phyloP scores from a whole-genome alignment of 2,329 filamentous ascomycete species.

The Waltergamsia citrina region DNA sequence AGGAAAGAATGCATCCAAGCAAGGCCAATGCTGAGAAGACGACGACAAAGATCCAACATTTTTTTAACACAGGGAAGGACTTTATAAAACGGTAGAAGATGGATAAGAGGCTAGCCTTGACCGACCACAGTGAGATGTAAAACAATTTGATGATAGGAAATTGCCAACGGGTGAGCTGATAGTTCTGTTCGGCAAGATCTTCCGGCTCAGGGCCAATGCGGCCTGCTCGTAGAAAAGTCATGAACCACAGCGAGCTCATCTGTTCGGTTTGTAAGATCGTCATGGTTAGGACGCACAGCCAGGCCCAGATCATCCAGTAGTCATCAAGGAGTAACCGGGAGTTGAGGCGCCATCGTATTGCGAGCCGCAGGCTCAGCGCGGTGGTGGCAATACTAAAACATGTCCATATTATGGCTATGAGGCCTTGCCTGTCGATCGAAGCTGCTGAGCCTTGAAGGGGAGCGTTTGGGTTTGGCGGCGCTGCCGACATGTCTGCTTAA shows the following conservation, averaged over 20 bases:
- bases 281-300: constrained; percentile 13
- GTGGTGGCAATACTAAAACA: constrained; percentile 15
- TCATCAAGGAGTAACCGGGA: constrained; percentile 13
- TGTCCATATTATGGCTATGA: constrained; percentile 18
- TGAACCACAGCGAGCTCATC: constrained; percentile 10
- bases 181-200: not conserved
- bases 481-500: too few species aligned
- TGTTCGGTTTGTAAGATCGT: constrained; percentile 11
- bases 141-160: constrained; percentile 14
- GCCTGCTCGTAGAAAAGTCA: constrained; percentile 8
- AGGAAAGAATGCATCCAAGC: constrained; percentile 9
- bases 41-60: constrained; percentile 10
- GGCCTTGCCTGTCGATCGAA: constrained; percentile 5
- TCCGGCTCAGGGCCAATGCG: constrained; percentile 5
- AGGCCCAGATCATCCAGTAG: constrained; percentile 19
- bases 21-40: constrained; percentile 9
- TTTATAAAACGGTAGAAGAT: constrained; percentile 11
- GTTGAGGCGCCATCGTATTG: constrained; percentile 14
- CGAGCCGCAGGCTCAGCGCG: constrained; percentile 15
- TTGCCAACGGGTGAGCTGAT: constrained; percentile 9
- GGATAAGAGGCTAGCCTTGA: constrained; percentile 14
- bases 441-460: constrained; percentile 7
- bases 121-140: constrained; percentile 12
- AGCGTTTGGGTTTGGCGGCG: constrained; percentile 6
- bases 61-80: constrained; percentile 6